phyloP scores from a whole-genome alignment of 306 rosid genomes.

The Cicer pinnatifidum region DNA sequence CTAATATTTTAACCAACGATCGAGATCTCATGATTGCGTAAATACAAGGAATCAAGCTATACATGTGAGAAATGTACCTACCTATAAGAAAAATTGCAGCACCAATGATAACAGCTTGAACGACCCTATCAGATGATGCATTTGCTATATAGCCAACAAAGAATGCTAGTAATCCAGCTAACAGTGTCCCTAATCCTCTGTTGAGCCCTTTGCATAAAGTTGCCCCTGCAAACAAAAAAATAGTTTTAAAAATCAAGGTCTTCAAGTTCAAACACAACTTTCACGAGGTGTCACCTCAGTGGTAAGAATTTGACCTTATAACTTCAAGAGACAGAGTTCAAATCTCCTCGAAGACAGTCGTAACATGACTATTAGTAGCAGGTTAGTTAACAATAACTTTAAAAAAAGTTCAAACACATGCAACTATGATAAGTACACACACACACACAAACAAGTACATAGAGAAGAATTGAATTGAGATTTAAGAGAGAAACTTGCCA shows the following conservation, averaged over 20 bases:
- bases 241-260: slow-evolving; percentile 3
- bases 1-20: background rate
- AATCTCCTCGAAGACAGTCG: no score
- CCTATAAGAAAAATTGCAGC: slow-evolving; percentile 82
- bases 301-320: no score
- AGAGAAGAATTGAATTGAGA: background rate
- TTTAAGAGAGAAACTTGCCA: slow-evolving; percentile 49
- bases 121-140: slow-evolving; percentile 48
- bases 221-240: slow-evolving; percentile 65
- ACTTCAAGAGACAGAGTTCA: no score
- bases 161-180: slow-evolving; percentile 85
- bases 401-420: slow-evolving; percentile 7
- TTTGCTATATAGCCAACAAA: slow-evolving; percentile 64
- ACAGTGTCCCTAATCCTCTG: slow-evolving; percentile 87
- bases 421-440: background rate
- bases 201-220: slow-evolving; percentile 96
- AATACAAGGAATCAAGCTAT: background rate
- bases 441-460: background rate
- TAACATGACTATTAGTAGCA: no score
- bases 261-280: slow-evolving; percentile 24
- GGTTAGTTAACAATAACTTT: no score
- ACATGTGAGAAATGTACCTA: slow-evolving; percentile 62
- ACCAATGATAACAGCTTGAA: slow-evolving; percentile 74
- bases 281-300: no score
- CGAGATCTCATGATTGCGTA: background rate